These are phyloP conservation scores for Saururus chinensis DNA, from an alignment of 164 flowering plant genomes.

Conservation along the genomic window DNA sequence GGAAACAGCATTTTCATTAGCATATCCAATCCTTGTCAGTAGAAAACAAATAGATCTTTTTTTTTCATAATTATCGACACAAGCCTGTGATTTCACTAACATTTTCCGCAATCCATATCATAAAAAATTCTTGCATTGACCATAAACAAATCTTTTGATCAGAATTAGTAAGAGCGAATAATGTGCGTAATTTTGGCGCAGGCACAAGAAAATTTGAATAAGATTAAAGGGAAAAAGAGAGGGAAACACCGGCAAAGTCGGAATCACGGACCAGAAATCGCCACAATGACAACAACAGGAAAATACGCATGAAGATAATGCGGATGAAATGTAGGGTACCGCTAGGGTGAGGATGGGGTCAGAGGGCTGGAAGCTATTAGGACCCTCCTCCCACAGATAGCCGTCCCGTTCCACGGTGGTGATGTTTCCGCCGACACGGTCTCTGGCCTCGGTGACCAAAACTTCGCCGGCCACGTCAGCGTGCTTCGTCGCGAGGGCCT, in stretches of 20 bases:
- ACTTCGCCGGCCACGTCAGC: slow-evolving; percentile 30
- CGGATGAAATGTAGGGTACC: slow-evolving; percentile 15
- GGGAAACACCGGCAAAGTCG: too few relatives aligned
- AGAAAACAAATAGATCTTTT: background rate
- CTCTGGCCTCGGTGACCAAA: slow-evolving; percentile 75
- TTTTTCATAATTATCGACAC: too few relatives aligned
- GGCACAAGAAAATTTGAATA: too few relatives aligned
- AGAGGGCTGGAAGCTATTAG: slow-evolving; percentile 94
- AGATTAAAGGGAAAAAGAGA: background rate
- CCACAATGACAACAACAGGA: too few relatives aligned
- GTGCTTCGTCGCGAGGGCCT: slow-evolving; percentile 72
- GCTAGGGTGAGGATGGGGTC: slow-evolving; percentile 68
- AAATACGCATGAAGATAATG: background rate
- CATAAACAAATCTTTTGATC: background rate
- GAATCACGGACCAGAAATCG: too few relatives aligned
- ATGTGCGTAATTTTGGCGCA: too few relatives aligned
- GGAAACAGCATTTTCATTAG: background rate
- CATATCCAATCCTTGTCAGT: background rate
- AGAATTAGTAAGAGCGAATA: too few relatives aligned
- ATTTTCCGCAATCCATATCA: background rate
- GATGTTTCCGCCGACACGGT: slow-evolving; percentile 89
- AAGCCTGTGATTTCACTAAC: background rate
- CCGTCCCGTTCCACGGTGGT: slow-evolving; percentile 74
- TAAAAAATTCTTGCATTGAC: too few relatives aligned
- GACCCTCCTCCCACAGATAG: slow-evolving; percentile 95